Evolutionary conservation across 208 protist species (phyloP), one percentile per base, ranked within the genome.

Genomic region (Trichomonas gallinae): DNA sequence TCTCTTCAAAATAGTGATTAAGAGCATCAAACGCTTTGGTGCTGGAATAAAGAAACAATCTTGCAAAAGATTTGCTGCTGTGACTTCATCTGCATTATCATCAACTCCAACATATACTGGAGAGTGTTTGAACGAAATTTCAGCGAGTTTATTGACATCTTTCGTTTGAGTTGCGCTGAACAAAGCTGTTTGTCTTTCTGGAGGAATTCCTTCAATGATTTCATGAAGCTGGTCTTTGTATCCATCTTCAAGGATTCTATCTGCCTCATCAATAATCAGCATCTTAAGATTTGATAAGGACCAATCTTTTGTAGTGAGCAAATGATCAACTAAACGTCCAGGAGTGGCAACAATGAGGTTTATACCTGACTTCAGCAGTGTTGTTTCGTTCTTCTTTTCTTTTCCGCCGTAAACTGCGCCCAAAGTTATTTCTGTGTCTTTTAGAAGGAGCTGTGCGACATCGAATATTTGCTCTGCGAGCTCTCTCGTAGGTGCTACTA

Each of bases 141-240:
- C 98, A 13, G 98, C 98, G 49, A 99, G 97, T 98, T 99, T 98
- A 97, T 99, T 98, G 48, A 99, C 63, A n/a, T 99, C 99, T 40
- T 99, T 98, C 48, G 99, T 99, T 97, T 99, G 99, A 46, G 99
- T 99, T 15, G 99, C 99, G 0, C 98, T 99, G 97, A 99, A 99
- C 26, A 99, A 97, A 96, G 99, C 98, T 0, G 99, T 99, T 97
- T 99, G 99, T 13, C 99, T 98, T 23, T 97, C 72, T 58, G 34
- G 97, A 13, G 99, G 99, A 23, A 99, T 98, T n/a, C 99, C 96
- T 83, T 98, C 98, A 48, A 99, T 98, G 98, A 99, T 99, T 97
- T 99, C 98, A 87, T 88, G 98, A 98, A 99, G 99, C 97, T 99
- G 99, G 96, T 99, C 98, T 97, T 99, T 99, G 97, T 99, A 99